Percentiles rank a stretch among this genome's conserved stretches.
These are phyloP conservation scores for Aspergillus indologenus DNA, from an alignment of 495 filamentous ascomycete species.

Conservation along the genomic window DNA sequence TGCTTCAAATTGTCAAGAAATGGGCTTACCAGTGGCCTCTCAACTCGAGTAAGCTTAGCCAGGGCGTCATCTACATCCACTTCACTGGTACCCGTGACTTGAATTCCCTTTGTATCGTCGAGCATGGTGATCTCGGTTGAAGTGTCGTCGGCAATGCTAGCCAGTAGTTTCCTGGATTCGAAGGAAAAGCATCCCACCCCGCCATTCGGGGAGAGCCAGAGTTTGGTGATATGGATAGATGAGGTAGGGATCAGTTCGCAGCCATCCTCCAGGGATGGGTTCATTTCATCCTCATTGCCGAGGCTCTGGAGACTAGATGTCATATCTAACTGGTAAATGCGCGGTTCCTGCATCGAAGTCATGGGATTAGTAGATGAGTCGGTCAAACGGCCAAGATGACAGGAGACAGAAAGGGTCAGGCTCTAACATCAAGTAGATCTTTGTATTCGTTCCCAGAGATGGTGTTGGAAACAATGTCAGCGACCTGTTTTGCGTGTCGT, in stretches of 20 bases:
- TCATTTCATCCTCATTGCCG: neutral
- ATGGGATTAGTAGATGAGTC: neutral
- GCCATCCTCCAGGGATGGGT: constrained; percentile 9
- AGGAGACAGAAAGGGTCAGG: neutral
- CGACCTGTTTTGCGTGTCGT: neutral
- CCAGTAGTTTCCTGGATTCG: constrained; percentile 13
- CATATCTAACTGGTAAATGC: constrained; percentile 16
- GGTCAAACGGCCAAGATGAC: neutral
- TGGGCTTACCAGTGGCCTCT: constrained; percentile 41
- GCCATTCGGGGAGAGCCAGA: constrained; percentile 19
- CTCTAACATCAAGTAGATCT: constrained; percentile 30
- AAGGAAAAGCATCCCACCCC: constrained; percentile 19
- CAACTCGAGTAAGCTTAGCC: constrained; percentile 60
- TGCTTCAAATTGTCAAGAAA: neutral
- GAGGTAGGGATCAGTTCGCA: constrained; percentile 13
- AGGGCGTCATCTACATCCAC: constrained; percentile 69
- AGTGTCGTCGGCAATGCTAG: constrained; percentile 16
- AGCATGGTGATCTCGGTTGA: constrained; percentile 22
- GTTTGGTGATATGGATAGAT: constrained; percentile 11
- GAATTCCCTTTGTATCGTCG: constrained; percentile 18
- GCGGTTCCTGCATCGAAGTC: constrained; percentile 16
- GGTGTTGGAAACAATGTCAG: constrained; percentile 13
- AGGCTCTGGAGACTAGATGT: constrained; percentile 10
- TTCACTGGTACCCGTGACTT: constrained; percentile 19
- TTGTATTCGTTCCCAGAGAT: constrained; percentile 24